Conservation (phyloP, 2,329 filamentous ascomycete species). For the Fusarium ramigenum region DNA sequence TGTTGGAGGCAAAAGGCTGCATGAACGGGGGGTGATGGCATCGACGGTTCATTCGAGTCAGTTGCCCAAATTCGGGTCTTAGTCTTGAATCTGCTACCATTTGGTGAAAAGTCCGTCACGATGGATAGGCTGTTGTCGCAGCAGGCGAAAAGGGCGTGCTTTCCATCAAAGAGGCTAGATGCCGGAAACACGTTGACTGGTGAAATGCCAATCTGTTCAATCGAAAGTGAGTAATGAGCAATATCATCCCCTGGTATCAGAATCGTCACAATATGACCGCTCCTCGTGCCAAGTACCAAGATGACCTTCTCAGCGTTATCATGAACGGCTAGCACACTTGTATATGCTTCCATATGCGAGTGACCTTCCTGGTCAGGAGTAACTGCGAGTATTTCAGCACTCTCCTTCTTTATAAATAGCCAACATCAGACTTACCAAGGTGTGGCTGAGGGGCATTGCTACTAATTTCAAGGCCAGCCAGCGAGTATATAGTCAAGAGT, state of each 20-base stretch:
- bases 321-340: slow-evolving; percentile 53
- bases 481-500: slow-evolving; percentile 47
- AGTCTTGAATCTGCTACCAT: slow-evolving; percentile 46
- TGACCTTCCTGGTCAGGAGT: neutral
- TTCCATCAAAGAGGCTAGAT: slow-evolving; percentile 36
- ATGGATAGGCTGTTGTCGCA: slow-evolving; percentile 60
- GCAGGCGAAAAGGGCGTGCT: slow-evolving; percentile 53
- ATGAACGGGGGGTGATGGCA: slow-evolving; percentile 58
- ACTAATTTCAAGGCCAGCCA: slow-evolving; percentile 38
- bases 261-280: slow-evolving; percentile 60
- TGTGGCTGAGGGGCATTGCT: slow-evolving; percentile 13
- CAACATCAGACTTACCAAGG: slow-evolving; percentile 20
- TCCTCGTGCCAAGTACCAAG: slow-evolving; percentile 60
- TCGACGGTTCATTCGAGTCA: slow-evolving; percentile 57
- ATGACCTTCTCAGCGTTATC: slow-evolving; percentile 42
- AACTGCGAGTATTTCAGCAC: slow-evolving; percentile 14
- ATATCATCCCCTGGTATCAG: slow-evolving; percentile 31
- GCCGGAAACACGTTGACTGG: slow-evolving; percentile 49
- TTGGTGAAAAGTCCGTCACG: slow-evolving; percentile 50
- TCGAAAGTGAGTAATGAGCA: slow-evolving; percentile 40
- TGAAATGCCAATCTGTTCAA: slow-evolving; percentile 50
- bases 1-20: slow-evolving; percentile 56
- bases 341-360: slow-evolving; percentile 53
- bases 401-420: neutral
- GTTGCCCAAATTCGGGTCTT: slow-evolving; percentile 62